phyloP scores from a whole-genome alignment of 1,284 basidiomycete species.

The Cryptococcus sp. region DNA sequence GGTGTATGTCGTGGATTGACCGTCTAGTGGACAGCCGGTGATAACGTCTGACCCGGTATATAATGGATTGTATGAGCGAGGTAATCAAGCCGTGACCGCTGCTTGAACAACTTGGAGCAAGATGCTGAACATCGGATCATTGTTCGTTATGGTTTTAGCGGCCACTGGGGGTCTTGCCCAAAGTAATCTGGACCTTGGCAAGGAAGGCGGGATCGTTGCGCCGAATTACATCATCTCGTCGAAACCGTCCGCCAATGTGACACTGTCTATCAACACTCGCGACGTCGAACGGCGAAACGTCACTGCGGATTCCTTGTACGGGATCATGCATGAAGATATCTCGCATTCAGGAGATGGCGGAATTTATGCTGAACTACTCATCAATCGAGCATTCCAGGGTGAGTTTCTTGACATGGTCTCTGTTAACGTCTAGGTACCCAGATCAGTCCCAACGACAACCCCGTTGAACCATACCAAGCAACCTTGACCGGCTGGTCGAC shows the following conservation, averaged over 20 bases:
- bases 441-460: conserved; percentile 1
- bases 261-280: not conserved
- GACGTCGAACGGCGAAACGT: conserved; percentile 1
- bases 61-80: too few species aligned
- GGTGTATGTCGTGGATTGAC: too few species aligned
- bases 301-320: conserved; percentile 4
- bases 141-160: too few species aligned
- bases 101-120: too few species aligned
- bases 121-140: too few species aligned
- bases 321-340: conserved; percentile 7
- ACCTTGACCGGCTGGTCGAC: not conserved
- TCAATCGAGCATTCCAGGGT: conserved; percentile 6
- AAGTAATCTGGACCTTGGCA: too few species aligned
- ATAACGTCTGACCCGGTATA: too few species aligned
- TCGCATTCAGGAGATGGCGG: conserved; percentile 6
- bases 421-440: not conserved
- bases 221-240: conserved; percentile 5
- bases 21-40: too few species aligned
- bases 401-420: not conserved
- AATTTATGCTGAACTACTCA: conserved; percentile 5
- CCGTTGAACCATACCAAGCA: conserved; percentile 1
- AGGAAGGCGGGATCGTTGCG: not conserved
- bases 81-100: too few species aligned
- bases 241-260: conserved; percentile 1
- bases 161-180: too few species aligned